Conservation (phyloP, 2,329 filamentous ascomycete genomes). For the Aspergillus phoenicis region DNA sequence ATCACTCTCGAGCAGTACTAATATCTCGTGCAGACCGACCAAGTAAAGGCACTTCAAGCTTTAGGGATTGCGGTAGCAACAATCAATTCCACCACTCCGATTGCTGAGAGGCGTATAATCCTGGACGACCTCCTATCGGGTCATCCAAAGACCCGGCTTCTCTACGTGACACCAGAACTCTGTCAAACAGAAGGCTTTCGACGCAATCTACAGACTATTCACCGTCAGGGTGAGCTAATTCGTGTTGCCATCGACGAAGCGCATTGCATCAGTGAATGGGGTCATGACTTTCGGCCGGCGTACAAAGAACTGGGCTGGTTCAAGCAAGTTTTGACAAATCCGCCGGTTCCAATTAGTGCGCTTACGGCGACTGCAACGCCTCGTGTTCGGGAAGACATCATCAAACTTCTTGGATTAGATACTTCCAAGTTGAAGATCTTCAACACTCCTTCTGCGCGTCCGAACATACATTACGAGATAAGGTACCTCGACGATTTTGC, state of each 20-base stretch:
- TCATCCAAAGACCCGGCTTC: conserved; percentile 77
- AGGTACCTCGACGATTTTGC: conserved; percentile 56
- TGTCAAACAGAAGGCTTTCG: conserved; percentile 79
- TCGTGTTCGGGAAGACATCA: conserved; percentile 79
- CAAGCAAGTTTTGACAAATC: conserved; percentile 64
- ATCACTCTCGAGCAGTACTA: background rate
- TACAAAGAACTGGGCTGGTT: conserved; percentile 90
- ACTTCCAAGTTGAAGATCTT: conserved; percentile 68
- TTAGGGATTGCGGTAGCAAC: conserved; percentile 79
- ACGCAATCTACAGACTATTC: conserved; percentile 69
- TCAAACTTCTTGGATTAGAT: conserved; percentile 71
- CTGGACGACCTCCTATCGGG: conserved; percentile 82
- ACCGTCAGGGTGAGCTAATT: conserved; percentile 81
- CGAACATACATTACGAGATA: conserved; percentile 89
- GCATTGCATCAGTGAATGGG: conserved; percentile 98
- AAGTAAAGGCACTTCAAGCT: conserved; percentile 76
- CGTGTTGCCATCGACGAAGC: conserved; percentile 91
- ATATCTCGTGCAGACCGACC: conserved; percentile 69
- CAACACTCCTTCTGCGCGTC: conserved; percentile 78
- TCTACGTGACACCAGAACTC: conserved; percentile 92
- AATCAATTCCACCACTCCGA: conserved; percentile 79
- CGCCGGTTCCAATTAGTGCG: conserved; percentile 86
- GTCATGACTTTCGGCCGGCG: conserved; percentile 91
- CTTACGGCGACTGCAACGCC: conserved; percentile 88
- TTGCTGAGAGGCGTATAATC: conserved; percentile 66